These are phyloP conservation scores for Ustilago lituana DNA, from an alignment of 1,284 basidiomycete genomes.

Conservation along the genomic window DNA sequence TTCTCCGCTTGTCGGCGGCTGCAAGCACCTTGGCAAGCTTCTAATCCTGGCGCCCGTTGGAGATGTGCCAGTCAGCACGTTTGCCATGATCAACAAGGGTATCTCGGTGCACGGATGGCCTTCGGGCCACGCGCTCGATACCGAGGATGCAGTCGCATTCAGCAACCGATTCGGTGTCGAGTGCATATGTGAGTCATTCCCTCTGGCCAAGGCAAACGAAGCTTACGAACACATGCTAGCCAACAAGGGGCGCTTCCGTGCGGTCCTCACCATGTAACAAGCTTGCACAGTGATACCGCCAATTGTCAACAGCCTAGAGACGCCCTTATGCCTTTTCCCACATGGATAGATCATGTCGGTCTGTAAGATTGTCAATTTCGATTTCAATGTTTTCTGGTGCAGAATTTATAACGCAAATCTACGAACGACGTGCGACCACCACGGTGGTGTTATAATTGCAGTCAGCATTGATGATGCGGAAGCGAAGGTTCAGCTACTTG, in stretches of 20 bases:
- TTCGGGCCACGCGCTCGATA: constrained; percentile 62
- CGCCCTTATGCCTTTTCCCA: no score
- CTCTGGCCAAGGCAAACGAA: constrained; percentile 67
- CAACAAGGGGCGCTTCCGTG: constrained; percentile 67
- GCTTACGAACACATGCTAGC: constrained; percentile 66
- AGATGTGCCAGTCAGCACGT: constrained; percentile 45
- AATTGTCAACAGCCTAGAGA: no score
- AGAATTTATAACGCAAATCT: no score
- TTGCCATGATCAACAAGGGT: constrained; percentile 66
- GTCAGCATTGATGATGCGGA: no score
- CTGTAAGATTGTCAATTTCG: no score
- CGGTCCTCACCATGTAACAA: constrained; percentile 55
- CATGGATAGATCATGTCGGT: no score
- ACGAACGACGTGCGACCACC: no score
- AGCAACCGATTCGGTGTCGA: constrained; percentile 64
- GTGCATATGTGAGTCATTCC: constrained; percentile 67
- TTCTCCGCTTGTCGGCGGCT: constrained; percentile 62
- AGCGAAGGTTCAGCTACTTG: no score
- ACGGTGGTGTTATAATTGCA: no score
- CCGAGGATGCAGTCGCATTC: constrained; percentile 66
- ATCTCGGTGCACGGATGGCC: constrained; percentile 68
- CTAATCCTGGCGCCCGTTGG: constrained; percentile 58
- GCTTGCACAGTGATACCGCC: no score
- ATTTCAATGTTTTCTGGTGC: no score
- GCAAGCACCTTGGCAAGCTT: constrained; percentile 67